phyloP scores from a whole-genome alignment of 176 grass and related monocot species.

The Cenchrus americanus region DNA sequence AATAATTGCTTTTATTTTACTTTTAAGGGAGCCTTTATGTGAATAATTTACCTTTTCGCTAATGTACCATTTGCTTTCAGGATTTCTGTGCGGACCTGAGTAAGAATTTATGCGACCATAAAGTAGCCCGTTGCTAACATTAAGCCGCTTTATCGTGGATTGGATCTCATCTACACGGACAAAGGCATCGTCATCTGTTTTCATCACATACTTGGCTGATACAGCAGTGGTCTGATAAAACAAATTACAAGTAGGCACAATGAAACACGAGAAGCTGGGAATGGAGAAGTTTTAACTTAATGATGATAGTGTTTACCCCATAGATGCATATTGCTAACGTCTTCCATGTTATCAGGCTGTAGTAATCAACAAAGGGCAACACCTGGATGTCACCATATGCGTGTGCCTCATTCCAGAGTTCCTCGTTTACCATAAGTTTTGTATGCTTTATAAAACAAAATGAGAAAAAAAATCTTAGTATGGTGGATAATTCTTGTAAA shows the following conservation, averaged over 20 bases:
- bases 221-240: slow-evolving; percentile 62
- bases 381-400: slow-evolving; percentile 79
- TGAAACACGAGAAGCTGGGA: slow-evolving; percentile 31
- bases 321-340: slow-evolving; percentile 96
- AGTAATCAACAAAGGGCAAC: slow-evolving; percentile 88
- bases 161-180: slow-evolving; percentile 89
- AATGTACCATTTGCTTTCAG: slow-evolving; percentile 90
- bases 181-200: slow-evolving; percentile 99
- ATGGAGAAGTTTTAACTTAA: slow-evolving; percentile 26
- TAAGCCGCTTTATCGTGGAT: slow-evolving; percentile 59
- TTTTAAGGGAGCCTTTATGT: not conserved
- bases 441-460: slow-evolving; percentile 68
- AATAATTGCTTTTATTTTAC: slow-evolving; percentile 33
- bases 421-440: slow-evolving; percentile 80
- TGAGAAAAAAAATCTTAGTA: not conserved
- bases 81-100: slow-evolving; percentile 73
- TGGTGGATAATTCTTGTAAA: not conserved
- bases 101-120: slow-evolving; percentile 82
- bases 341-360: slow-evolving; percentile 92
- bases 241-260: not conserved
- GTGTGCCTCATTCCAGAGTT: slow-evolving; percentile 84
- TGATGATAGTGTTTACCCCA: slow-evolving; percentile 56
- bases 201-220: slow-evolving; percentile 88
- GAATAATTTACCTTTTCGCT: slow-evolving; percentile 69
- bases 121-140: slow-evolving; percentile 69